Evolutionary conservation across 768 basidiomycete species (phyloP), one percentile per base, ranked within the genome.

Genomic region (Russula dissimulans): DNA sequence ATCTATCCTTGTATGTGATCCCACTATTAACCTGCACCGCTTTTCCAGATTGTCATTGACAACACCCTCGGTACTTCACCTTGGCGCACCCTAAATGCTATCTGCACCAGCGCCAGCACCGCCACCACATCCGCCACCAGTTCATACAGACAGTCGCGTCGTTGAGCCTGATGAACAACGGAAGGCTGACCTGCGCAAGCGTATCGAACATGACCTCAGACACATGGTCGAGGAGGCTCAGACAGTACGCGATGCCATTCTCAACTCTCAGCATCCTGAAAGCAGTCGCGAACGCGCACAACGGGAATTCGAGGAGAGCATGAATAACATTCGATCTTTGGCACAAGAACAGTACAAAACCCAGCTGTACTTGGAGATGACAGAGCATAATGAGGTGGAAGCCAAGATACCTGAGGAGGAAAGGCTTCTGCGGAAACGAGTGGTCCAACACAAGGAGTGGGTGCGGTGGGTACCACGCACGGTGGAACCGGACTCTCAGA

Each of bases 401-500:
- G 22, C 71, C 47, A 71, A 75, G 63, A 45, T 50, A 44, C 39
- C 42, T 61, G 65, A 59, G 44, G 65, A 59, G 39, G 54, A 65
- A 41, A 52, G 22, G 43, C 26, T 59, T 12, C 38, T 11, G 43
- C 56, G 43, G 58, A 62, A 64, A 50, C 53, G 57, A 50, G 57
- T 53, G 58, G 43, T 45, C 29, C 62, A 63, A 32, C 62, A 69
- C 63, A 67, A 68, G 67, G 57, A 70, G 66, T 53, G 62, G 17
- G 44, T 54, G 36, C 65, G 64, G 5, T 54, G 65, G 55, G 60
- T 58, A 39, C 60, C 65, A 8, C 56, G 62, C 18, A 59, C 43
- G 26, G 43, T 61, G 39, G 65, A 68, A 48, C 63, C 56, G 31
- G 65, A 63, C 47, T 65, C 67, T 22, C 67, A 72, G 62, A 71